Evolutionary conservation across 495 filamentous ascomycete species (phyloP), one percentile per base, ranked within the genome.

Genomic region (Acidiella bohemica): DNA sequence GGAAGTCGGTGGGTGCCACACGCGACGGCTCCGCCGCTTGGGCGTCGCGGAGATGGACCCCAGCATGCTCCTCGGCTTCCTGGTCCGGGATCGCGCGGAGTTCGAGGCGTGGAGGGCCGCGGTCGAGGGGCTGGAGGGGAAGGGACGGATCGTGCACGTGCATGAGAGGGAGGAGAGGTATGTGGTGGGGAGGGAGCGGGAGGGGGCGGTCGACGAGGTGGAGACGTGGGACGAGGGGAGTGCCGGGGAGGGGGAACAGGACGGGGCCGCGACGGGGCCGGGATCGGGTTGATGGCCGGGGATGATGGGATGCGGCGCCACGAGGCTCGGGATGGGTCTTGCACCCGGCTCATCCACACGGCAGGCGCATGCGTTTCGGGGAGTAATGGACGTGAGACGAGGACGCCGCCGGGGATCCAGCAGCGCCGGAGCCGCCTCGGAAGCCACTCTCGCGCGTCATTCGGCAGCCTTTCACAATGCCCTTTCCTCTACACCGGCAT

Each of bases 31-130:
- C 14, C 74, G 90, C 22, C 68, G 83, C 30, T 66, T 99, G 20
- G 78, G 86, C 41, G 68, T 96, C 24, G 73, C 75, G 42, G 90
- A 96, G 41, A 88, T 96, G 85, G 92, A 99, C 53, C 92, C 92
- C 6, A 94, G 87, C 58, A 99, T 99, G 92, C 65, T 99, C 21
- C 81, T 99, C 39, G 92, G 81, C n/a, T 96, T 99, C 51, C 64
- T 99, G 4, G 86, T 99, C 42, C 68, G 67, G 22, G 69, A 84
- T 47, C 76, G 84, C 47, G 68, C 73, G 18, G 92, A 96, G 43
- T 99, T 92, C 82, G 61, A 65, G 22, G 69, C 73, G 46, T 96
- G 85, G 86, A 75, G 81, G 49, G 60, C 64, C 35, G 70, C 70
- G 12, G 68, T 94, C 7, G 66, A 68, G 43, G 67, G 76, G 27